Conservation (phyloP, 805 yeast genomes). For the Wickerhamomyces silvicola region DNA sequence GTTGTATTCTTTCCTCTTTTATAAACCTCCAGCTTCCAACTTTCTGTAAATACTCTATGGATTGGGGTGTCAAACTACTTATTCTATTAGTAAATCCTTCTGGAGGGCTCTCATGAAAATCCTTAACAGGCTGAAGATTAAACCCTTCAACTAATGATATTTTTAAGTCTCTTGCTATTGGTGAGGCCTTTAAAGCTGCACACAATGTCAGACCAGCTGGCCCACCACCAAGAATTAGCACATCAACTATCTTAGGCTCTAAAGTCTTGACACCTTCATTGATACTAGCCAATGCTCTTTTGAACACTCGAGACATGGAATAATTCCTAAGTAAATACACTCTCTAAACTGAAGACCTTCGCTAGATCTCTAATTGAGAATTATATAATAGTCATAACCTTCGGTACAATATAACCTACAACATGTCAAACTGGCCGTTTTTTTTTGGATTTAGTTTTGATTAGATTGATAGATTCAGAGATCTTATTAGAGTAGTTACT, state of each 20-base stretch:
- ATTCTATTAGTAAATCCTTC: constrained; percentile 68
- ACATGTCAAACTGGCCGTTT: too few species aligned
- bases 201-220: constrained; percentile 92
- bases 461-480: too few species aligned
- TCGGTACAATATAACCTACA: too few species aligned
- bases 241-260: constrained; percentile 40
- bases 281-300: constrained; percentile 17
- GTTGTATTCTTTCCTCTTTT: constrained; percentile 62
- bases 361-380: too few species aligned
- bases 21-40: constrained; percentile 77
- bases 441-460: too few species aligned
- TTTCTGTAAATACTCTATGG: constrained; percentile 55
- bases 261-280: not conserved
- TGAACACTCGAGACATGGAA: constrained; percentile 16
- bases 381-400: too few species aligned
- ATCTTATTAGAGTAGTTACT: too few species aligned
- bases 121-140: constrained; percentile 44
- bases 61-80: constrained; percentile 78
- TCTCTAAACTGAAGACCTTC: too few species aligned
- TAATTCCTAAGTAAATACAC: not conserved
- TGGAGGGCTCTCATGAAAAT: constrained; percentile 33
- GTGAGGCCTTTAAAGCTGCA: constrained; percentile 69
- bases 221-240: constrained; percentile 92
- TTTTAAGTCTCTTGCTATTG: constrained; percentile 49
- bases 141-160: constrained; percentile 73